These are phyloP conservation scores for Mortierella sp. DNA, from an alignment of 371 early-diverging fungal genomes.

Conservation along the genomic window DNA sequence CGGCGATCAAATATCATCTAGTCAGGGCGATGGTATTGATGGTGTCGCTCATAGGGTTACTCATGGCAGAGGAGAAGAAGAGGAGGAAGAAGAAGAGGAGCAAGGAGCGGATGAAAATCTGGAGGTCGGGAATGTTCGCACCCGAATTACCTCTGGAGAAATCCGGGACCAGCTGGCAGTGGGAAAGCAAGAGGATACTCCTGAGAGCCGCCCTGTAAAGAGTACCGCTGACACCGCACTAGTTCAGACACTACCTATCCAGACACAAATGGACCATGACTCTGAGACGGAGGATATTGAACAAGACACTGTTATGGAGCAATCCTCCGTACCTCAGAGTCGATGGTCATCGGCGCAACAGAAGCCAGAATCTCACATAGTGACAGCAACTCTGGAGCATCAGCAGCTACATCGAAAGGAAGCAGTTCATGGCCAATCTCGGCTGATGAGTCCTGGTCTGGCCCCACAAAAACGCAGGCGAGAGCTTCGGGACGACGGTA, in stretches of 20 bases:
- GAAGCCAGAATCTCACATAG: neutral
- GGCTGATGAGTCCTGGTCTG: constrained; percentile 19
- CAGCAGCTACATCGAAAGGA: neutral
- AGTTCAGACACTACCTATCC: neutral
- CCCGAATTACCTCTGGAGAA: neutral
- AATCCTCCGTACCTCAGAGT: constrained; percentile 26
- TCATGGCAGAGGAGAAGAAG: neutral
- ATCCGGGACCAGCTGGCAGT: neutral
- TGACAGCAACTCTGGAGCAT: no score
- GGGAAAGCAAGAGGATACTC: neutral
- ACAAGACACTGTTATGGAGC: constrained; percentile 43
- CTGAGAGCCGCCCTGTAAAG: neutral
- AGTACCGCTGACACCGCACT: neutral
- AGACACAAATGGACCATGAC: neutral
- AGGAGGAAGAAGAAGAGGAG: constrained; percentile 2
- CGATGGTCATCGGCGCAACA: neutral
- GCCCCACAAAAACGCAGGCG: constrained; percentile 51
- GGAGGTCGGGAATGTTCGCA: constrained; percentile 20
- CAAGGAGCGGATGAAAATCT: constrained; percentile 18
- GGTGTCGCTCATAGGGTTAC: neutral
- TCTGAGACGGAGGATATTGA: constrained; percentile 22
- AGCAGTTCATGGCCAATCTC: neutral
- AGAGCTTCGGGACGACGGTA: constrained; percentile 31
- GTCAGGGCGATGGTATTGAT: neutral
- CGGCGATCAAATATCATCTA: neutral